Evolutionary conservation across 2,329 filamentous ascomycete genomes (phyloP), one percentile per base, ranked within the genome.

Genomic region (Furcasterigmium sp.): DNA sequence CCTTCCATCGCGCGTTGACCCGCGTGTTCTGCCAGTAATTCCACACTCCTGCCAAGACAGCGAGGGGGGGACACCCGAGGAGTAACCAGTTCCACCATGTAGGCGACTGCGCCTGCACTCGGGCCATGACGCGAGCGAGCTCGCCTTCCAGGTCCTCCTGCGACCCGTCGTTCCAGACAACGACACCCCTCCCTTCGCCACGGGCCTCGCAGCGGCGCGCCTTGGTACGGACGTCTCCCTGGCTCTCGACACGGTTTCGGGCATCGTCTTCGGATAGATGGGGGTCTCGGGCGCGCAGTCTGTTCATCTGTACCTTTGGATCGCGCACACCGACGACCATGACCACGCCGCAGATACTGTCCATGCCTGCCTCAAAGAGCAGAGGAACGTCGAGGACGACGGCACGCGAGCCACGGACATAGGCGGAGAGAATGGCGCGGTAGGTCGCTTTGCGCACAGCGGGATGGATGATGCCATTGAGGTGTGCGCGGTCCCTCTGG

Each of bases 391-490:
- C 93, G 14, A 97, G 73, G 28, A 98, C 85, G 4, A 95, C 89
- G 0, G 90, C 91, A 89, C 91, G 93, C 58, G 82, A 62, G 0
- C 93, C 91, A 2, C 66, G 66, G 13, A 93, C 43, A 57, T 95
- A 96, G 53, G 79, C 80, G 47, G 72, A 70, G n/a, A 89, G 58
- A 44, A 97, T 77, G 38, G 77, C 72, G 55, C 75, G 80, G 63
- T 89, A 88, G 76, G 96, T 91, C 61, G 87, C 89, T 58, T 70
- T 75, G 32, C 91, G 76, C 34, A 98, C 91, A 0, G 88, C 90
- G 0, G 93, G 93, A 61, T 98, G 93, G 40, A 97, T 87, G 52
- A 98, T 97, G 39, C 78, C 72, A 61, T 97, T 97, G 13, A 98
- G 74, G 23, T 86, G 82, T 41, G 75, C 80, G 20, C 91, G 75